Evolutionary conservation across 2,329 filamentous ascomycete genomes (phyloP).

Genomic region (Lasiodiplodia theobromae): DNA sequence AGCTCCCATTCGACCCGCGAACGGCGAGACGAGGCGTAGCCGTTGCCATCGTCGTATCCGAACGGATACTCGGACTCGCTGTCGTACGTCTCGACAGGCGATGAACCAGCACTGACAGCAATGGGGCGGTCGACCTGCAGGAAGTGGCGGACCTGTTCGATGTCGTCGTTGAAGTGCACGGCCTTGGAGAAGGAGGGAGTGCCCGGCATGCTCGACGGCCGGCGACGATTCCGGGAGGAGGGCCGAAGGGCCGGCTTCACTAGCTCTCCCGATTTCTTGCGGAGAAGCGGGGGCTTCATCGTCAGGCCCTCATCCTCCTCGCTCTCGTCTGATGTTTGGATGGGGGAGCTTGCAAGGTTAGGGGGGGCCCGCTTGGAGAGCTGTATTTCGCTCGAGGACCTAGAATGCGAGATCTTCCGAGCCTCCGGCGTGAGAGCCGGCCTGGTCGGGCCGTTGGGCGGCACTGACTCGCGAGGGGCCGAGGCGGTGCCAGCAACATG

Average conservation of each 20-base stretch:
- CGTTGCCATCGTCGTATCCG: constrained; percentile 54
- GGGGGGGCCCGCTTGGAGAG: constrained; percentile 53
- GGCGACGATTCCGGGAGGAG: constrained; percentile 68
- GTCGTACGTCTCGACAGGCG: constrained; percentile 86
- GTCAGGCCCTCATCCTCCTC: constrained; percentile 60
- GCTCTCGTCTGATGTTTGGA: constrained; percentile 53
- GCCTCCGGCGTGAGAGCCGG: constrained; percentile 61
- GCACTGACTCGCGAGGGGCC: constrained; percentile 33
- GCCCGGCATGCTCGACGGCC: constrained; percentile 95
- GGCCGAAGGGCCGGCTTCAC: constrained; percentile 89
- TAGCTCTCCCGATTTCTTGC: constrained; percentile 97
- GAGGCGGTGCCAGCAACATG: constrained; percentile 32
- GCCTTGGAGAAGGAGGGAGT: constrained; percentile 95
- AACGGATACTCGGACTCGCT: constrained; percentile 93
- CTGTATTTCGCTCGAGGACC: constrained; percentile 64
- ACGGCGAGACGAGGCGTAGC: constrained; percentile 45
- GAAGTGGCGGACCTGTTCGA: constrained; percentile 96
- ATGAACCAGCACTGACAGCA: constrained; percentile 94
- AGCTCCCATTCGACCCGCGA: constrained; percentile 84
- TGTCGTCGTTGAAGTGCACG: constrained; percentile 97
- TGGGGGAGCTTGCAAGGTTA: constrained; percentile 48
- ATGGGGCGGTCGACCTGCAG: constrained; percentile 90
- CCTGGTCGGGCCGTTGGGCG: constrained; percentile 32
- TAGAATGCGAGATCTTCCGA: constrained; percentile 67
- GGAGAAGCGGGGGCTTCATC: constrained; percentile 86